Base-by-base conservation (phyloP, 768 basidiomycete genomes). In the Tephrocybe sp. region DNA sequence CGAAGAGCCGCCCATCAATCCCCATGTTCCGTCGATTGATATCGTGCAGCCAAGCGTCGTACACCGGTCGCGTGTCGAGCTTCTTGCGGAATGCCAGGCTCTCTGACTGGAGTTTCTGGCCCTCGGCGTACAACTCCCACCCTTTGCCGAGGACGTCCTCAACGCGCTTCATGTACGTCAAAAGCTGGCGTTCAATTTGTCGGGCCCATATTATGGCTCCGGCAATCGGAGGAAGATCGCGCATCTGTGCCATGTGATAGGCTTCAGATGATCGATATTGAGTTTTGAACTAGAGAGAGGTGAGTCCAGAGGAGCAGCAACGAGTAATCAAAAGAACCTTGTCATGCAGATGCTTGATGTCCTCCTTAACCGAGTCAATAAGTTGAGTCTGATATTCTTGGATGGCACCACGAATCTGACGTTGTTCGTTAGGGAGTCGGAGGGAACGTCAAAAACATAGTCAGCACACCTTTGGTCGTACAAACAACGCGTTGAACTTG, bases 71-170 rank as follows among this genome's bases (percentile, higher is more conserved):
- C 0, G 95, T 97, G 65, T 98, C 94, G 42, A 98, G 86, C 70
- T 98, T 99, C 69, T 90, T 91, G 40, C 93, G 85, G 81, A 99
- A 99, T 0, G 93, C 89, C 3, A 82, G 74, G 40, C 84, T 88
- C 68, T 98, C 97, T 24, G 88, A 86, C 62, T 98, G 93, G 1
- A 99, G 86, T 61, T 94, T 96, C 69, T 98, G 94, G 5, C 97
- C 97, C 62, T 99, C 97, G n/a, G 96, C 95, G 60, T 99, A 98
- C 53, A 93, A 84, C 63, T 98, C 95, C 96, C 97, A 99, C 6
- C 93, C 96, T 68, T 93, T 96, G 4, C 96, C 90, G 7, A 99
- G 84, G 2, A 99, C 97, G 66, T 98, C 96, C 64, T 98, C 97
- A 45, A 98, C 96, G 14, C 96, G 89, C 67, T 95, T 96, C 96